phyloP scores from a whole-genome alignment of 2,329 filamentous ascomycete genomes.

The Trichoderma endophyticum region DNA sequence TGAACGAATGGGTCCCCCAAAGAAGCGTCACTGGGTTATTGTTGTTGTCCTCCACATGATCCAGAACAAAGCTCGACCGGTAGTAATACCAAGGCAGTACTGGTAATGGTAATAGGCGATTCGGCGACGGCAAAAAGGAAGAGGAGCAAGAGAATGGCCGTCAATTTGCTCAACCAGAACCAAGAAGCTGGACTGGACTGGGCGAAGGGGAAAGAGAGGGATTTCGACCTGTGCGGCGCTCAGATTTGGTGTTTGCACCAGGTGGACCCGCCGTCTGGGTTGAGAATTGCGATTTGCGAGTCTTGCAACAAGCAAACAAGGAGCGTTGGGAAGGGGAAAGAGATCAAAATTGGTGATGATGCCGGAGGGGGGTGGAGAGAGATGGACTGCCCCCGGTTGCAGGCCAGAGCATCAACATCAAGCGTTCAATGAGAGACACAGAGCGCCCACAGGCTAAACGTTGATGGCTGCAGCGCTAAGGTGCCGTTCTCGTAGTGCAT shows the following conservation, averaged over 20 bases:
- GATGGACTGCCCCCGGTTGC: neutral
- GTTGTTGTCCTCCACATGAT: slow-evolving; percentile 8
- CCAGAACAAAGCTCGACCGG: neutral
- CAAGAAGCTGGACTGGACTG: neutral
- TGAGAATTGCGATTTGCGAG: neutral
- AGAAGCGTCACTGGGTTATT: neutral
- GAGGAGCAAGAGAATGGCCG: neutral
- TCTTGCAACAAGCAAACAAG: slow-evolving; percentile 1
- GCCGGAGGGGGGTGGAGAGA: neutral
- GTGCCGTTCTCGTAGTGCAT: neutral
- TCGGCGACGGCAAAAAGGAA: neutral
- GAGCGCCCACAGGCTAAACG: slow-evolving; percentile 1
- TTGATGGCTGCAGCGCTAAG: slow-evolving; percentile 16
- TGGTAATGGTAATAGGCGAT: neutral
- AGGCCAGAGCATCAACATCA: neutral
- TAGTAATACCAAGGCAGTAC: neutral
- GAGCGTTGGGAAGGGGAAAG: neutral
- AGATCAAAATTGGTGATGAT: slow-evolving; percentile 8
- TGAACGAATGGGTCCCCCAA: slow-evolving; percentile 9
- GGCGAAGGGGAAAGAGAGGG: neutral
- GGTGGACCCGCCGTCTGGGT: slow-evolving; percentile 17
- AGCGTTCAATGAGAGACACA: neutral
- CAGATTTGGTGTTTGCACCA: slow-evolving; percentile 3
- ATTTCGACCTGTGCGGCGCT: neutral
- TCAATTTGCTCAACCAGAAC: neutral